Percentiles rank a stretch among this genome's conserved stretches.
phyloP scores from a whole-genome alignment of 345 rosid species.

The Eucalyptus regnans region DNA sequence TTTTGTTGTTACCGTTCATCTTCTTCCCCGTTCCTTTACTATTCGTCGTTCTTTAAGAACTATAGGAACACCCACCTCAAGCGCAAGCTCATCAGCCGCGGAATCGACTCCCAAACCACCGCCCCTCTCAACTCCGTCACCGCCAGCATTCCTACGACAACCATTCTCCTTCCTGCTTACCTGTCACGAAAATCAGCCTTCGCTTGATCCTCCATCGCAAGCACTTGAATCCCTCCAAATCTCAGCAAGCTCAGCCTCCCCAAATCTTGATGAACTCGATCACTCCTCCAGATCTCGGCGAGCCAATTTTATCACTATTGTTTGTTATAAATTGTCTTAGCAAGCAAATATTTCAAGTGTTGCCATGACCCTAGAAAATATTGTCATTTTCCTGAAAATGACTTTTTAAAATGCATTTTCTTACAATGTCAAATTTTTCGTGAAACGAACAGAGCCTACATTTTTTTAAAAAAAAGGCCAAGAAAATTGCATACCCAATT shows the following conservation, averaged over 20 bases:
- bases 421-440: background rate
- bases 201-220: too few species aligned
- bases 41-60: background rate
- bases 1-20: background rate
- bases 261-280: too few species aligned
- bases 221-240: too few species aligned
- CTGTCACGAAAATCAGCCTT: too few species aligned
- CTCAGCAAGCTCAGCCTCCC: too few species aligned
- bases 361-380: background rate
- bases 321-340: background rate
- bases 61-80: background rate
- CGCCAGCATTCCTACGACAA: too few species aligned
- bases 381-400: background rate
- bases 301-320: background rate
- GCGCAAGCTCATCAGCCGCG: too few species aligned
- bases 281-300: too few species aligned
- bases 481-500: background rate
- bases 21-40: background rate
- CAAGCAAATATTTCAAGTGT: background rate
- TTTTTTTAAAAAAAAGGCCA: background rate
- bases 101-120: too few species aligned
- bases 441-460: rapidly evolving
- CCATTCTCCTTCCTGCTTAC: too few species aligned
- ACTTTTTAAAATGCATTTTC: background rate
- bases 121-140: too few species aligned